A percentile compares a stretch with the other conserved stretches of the same genome.
These are phyloP conservation scores for Pyrenophora seminiperda DNA, from an alignment of 2,329 filamentous ascomycete species.

Conservation along the genomic window DNA sequence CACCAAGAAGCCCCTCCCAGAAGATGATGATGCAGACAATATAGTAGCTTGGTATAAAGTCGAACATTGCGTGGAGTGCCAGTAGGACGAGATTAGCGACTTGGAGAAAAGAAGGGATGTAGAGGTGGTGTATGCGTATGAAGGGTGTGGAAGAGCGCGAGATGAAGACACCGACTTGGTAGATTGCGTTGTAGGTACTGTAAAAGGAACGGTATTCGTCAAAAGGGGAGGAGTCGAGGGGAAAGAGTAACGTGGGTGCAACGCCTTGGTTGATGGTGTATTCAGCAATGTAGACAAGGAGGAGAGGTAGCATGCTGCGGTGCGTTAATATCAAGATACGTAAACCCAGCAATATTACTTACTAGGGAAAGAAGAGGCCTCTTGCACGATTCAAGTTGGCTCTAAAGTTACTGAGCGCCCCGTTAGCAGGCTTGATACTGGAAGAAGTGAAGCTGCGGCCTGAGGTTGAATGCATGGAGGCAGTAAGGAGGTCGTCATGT, in stretches of 20 bases:
- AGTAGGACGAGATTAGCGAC: slow-evolving; percentile 76
- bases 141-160: slow-evolving; percentile 91
- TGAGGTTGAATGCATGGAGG: slow-evolving; percentile 41
- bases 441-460: slow-evolving; percentile 32
- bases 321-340: slow-evolving; percentile 8
- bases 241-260: slow-evolving; percentile 85
- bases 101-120: slow-evolving; percentile 82
- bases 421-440: slow-evolving; percentile 15
- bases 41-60: slow-evolving; percentile 54
- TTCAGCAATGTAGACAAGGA: slow-evolving; percentile 93
- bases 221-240: slow-evolving; percentile 77
- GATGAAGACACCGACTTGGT: slow-evolving; percentile 93
- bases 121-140: slow-evolving; percentile 78
- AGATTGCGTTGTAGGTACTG: slow-evolving; percentile 91
- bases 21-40: slow-evolving; percentile 84
- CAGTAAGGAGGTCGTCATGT: slow-evolving; percentile 44
- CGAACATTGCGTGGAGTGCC: slow-evolving; percentile 73
- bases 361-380: slow-evolving; percentile 74
- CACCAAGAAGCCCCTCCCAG: slow-evolving; percentile 92
- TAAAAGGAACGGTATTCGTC: slow-evolving; percentile 84
- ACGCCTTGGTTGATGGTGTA: slow-evolving; percentile 98
- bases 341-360: slow-evolving; percentile 33
- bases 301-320: slow-evolving; percentile 78
- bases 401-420: slow-evolving; percentile 46
- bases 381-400: slow-evolving; percentile 67